Base-by-base conservation (phyloP, 169 alveolate genomes). In the Blepharisma undulans region DNA sequence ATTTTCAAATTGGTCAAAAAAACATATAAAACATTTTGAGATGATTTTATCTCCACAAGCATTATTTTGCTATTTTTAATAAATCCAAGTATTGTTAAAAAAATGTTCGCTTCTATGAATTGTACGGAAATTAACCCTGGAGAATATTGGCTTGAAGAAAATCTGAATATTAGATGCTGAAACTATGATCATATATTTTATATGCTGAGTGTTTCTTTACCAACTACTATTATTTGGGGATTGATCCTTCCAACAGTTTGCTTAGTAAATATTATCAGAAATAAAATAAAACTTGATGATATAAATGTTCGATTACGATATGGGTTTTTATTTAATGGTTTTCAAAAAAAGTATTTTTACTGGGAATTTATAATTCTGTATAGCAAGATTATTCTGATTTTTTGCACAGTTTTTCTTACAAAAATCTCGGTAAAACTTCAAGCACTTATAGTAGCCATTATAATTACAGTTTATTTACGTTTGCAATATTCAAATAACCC, bases 291-390 rank as follows among this genome's bases (percentile, higher is more conserved):
- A 18, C 36, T 93, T 80, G 81, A 87, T 2, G 33, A 14, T 6
- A 30, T 91, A 4, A 79, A 48, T 7, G 22, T 60, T 4, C 12
- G 48, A 84, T 12, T 14, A 48, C 18, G 82, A 36, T 48, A 34
- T n/a, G 90, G 90, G 90, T 84, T 84, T 84, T 14, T 84, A 14
- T 84, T 19, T 32, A 84, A n/a, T 12, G 90, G 90, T n/a, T 84
- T 48, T 27, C 16, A 59, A 61, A 14, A n/a, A 36, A 18, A 16
- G 10, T 10, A 60, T 21, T 84, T n/a, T 27, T 84, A 48, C 82
- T 84, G 90, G 90, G 90, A 84, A 27, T 48, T 84, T 18, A 84
- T 84, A 19, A 33, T 86, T 27, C 21, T 86, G 8, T 29, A 25
- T 71, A 86, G 91, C 29, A 86, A 86, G 71, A 33, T 86, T 3